These are phyloP conservation scores for Diaporthe eres DNA, from an alignment of 2,329 filamentous ascomycete genomes.

Conservation along the genomic window DNA sequence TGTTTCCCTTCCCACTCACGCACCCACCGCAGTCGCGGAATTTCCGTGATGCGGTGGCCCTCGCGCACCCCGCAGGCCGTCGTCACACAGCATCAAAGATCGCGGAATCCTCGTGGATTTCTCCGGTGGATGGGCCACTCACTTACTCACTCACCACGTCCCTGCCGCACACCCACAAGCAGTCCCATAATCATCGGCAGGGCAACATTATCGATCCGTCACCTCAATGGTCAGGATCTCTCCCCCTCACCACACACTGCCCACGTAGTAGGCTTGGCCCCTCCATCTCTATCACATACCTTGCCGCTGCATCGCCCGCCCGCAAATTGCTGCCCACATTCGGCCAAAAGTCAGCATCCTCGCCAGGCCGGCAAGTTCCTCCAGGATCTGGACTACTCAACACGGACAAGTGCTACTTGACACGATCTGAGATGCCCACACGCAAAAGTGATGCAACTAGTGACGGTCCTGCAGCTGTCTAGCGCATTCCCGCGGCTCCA, in stretches of 20 bases:
- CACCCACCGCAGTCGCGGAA: background rate
- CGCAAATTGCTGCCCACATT: slow-evolving; percentile 27
- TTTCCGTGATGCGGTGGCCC: background rate
- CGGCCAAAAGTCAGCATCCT: background rate
- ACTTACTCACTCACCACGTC: slow-evolving; percentile 1
- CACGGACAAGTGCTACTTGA: background rate
- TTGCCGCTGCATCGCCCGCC: slow-evolving; percentile 3
- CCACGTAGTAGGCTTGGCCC: background rate
- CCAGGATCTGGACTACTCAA: slow-evolving; percentile 9
- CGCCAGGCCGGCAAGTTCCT: slow-evolving; percentile 10
- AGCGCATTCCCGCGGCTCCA: slow-evolving; percentile 30
- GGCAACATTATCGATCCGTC: background rate
- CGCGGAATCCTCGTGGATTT: slow-evolving; percentile 1
- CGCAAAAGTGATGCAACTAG: slow-evolving; percentile 6
- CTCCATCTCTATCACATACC: slow-evolving; percentile 4
- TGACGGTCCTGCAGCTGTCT: background rate
- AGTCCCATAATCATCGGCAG: background rate
- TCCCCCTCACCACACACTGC: slow-evolving; percentile 8
- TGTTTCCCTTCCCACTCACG: background rate
- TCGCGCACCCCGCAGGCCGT: slow-evolving; percentile 20
- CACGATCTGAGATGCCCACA: slow-evolving; percentile 18
- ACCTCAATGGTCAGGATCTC: slow-evolving; percentile 4
- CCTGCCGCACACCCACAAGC: background rate
- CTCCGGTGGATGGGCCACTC: slow-evolving; percentile 1
- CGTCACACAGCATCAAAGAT: slow-evolving; percentile 3